Evolutionary conservation across 2,329 filamentous ascomycete species (phyloP).

Genomic region (Xylariaceae sp.): DNA sequence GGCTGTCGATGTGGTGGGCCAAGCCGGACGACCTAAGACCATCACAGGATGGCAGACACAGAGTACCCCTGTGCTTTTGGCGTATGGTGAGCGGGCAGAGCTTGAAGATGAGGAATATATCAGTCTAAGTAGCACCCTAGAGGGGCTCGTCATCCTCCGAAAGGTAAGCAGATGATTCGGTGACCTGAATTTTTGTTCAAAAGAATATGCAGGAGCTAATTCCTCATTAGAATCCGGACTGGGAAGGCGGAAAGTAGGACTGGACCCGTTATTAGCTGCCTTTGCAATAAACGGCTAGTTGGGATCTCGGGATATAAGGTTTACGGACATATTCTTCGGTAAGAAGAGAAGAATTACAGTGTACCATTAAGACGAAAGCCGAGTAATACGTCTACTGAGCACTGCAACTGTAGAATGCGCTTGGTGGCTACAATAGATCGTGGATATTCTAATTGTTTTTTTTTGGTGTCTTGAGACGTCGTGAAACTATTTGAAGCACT

Average conservation of each 20-base stretch:
- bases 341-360: constrained; percentile 21
- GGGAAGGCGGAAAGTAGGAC: constrained; percentile 55
- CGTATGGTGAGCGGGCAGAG: constrained; percentile 95
- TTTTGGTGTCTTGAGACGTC: not conserved
- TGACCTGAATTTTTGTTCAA: not conserved
- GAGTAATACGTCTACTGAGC: constrained; percentile 13
- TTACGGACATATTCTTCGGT: too few species aligned
- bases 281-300: too few species aligned
- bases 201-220: constrained; percentile 17
- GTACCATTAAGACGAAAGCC: constrained; percentile 35
- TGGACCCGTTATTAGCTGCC: too few species aligned
- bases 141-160: constrained; percentile 93
- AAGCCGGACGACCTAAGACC: constrained; percentile 96
- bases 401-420: constrained; percentile 15
- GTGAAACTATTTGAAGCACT: not conserved
- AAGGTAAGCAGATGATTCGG: constrained; percentile 69
- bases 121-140: constrained; percentile 85
- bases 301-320: not conserved
- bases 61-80: constrained; percentile 93
- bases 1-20: constrained; percentile 96
- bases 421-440: constrained; percentile 15
- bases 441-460: not conserved
- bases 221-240: constrained; percentile 56
- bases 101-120: constrained; percentile 98
- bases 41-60: constrained; percentile 99